A percentile compares a stretch with the other conserved stretches of the same genome.
phyloP scores from a whole-genome alignment of 805 yeast species.

The Yarrowia sp. region DNA sequence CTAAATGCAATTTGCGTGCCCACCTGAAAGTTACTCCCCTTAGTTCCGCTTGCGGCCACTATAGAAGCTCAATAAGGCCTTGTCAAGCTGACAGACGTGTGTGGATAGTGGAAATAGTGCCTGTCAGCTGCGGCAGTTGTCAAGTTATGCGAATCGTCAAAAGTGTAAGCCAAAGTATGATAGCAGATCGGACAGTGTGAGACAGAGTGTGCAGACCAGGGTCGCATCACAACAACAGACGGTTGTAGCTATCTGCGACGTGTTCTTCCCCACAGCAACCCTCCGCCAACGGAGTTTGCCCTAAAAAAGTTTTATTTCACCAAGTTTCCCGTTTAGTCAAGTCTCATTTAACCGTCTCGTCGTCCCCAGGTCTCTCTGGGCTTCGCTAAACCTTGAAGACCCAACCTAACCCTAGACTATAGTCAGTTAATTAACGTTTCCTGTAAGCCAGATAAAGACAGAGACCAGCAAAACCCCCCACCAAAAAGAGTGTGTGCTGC shows the following conservation, averaged over 20 bases:
- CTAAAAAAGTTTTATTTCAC: too few relatives aligned
- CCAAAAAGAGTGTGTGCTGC: not conserved
- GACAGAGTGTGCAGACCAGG: not conserved
- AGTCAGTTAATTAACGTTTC: not conserved
- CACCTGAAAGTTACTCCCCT: not conserved
- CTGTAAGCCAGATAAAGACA: slow-evolving; percentile 7
- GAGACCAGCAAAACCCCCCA: slow-evolving; percentile 20
- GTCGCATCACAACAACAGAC: too few relatives aligned
- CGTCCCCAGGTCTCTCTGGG: not conserved
- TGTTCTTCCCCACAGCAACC: not conserved
- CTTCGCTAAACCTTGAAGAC: not conserved
- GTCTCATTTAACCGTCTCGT: too few relatives aligned
- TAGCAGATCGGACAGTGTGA: not conserved
- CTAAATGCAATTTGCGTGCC: not conserved
- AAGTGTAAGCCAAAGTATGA: not conserved
- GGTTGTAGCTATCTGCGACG: too few relatives aligned
- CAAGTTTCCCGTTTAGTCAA: too few relatives aligned
- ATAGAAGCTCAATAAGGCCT: not conserved
- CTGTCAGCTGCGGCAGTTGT: slow-evolving; percentile 2
- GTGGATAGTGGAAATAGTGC: not conserved
- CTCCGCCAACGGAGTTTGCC: too few relatives aligned
- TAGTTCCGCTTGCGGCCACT: not conserved
- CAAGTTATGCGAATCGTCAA: not conserved
- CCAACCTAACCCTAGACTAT: slow-evolving; percentile 3
- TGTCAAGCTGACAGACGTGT: not conserved